phyloP scores from a whole-genome alignment of 352 stramenopile species.

The Peronospora belbahrii region DNA sequence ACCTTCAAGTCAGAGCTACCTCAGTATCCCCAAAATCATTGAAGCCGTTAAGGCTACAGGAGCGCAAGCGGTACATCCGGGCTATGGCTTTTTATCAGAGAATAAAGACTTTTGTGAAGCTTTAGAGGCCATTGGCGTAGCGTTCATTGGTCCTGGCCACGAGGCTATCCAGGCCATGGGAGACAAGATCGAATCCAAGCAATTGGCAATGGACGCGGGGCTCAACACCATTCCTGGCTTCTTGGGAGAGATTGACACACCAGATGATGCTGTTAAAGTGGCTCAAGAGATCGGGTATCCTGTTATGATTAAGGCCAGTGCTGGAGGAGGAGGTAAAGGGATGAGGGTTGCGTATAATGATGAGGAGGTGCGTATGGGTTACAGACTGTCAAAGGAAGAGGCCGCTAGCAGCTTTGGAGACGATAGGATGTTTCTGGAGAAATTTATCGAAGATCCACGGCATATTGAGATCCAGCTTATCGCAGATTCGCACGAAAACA shows the following conservation, averaged over 20 bases:
- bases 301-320: slow-evolving; percentile 96
- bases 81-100: slow-evolving; percentile 93
- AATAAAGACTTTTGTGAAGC: slow-evolving; percentile 88
- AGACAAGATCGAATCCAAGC: slow-evolving; percentile 93
- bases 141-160: slow-evolving; percentile 85
- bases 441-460: slow-evolving; percentile 94
- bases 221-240: slow-evolving; percentile 93
- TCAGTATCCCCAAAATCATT: slow-evolving; percentile 89
- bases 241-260: slow-evolving; percentile 74
- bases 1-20: slow-evolving; percentile 80
- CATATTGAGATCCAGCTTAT: slow-evolving; percentile 98
- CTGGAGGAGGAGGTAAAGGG: slow-evolving; percentile 93
- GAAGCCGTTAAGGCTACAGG: slow-evolving; percentile 80
- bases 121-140: slow-evolving; percentile 67
- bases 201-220: slow-evolving; percentile 88
- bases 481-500: slow-evolving; percentile 86
- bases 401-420: slow-evolving; percentile 90
- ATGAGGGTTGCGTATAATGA: slow-evolving; percentile 94
- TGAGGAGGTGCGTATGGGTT: slow-evolving; percentile 83
- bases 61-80: slow-evolving; percentile 90
- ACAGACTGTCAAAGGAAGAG: slow-evolving; percentile 79
- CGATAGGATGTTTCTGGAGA: slow-evolving; percentile 94
- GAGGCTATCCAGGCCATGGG: slow-evolving; percentile 89
- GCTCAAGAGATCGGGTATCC: slow-evolving; percentile 93
- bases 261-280: slow-evolving; percentile 81